These are phyloP conservation scores for Backusella circina DNA, from an alignment of 192 early-diverging fungal species.

Conservation along the genomic window DNA sequence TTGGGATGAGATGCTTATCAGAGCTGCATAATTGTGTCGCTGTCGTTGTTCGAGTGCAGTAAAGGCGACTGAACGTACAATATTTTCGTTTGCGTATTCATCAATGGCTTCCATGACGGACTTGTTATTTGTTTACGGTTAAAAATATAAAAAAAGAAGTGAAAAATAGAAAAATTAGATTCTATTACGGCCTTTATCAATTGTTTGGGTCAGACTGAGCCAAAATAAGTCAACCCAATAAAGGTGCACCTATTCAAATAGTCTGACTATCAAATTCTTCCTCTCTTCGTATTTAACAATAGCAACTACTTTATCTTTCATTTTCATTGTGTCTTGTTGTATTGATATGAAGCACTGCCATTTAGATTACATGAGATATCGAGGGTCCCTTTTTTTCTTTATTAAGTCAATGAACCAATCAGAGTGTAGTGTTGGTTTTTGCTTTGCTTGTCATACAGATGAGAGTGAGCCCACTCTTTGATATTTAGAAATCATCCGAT, in stretches of 20 bases:
- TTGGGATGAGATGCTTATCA: constrained; percentile 29
- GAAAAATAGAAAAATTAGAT: not conserved
- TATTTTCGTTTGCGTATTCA: constrained; percentile 34
- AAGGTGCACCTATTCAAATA: too few species aligned
- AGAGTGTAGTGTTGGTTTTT: not conserved
- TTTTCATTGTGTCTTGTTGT: too few species aligned
- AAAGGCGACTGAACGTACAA: constrained; percentile 33
- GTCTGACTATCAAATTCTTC: too few species aligned
- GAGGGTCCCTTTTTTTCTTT: not conserved
- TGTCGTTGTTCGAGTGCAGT: constrained; percentile 29
- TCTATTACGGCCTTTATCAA: too few species aligned
- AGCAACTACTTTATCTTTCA: too few species aligned
- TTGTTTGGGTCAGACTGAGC: too few species aligned
- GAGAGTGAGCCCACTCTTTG: not conserved
- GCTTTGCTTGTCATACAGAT: not conserved
- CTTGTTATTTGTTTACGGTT: not conserved
- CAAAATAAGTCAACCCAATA: too few species aligned
- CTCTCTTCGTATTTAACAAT: not conserved
- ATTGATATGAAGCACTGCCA: not conserved
- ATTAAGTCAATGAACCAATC: not conserved
- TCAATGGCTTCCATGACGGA: constrained; percentile 40
- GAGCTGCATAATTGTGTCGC: constrained; percentile 13
- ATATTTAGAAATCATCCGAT: not conserved
- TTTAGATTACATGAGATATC: not conserved
- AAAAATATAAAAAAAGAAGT: not conserved